Percentiles rank a stretch among this genome's conserved stretches.
Conservation (phyloP, 352 stramenopile species). For the Pythium oligandrum region DNA sequence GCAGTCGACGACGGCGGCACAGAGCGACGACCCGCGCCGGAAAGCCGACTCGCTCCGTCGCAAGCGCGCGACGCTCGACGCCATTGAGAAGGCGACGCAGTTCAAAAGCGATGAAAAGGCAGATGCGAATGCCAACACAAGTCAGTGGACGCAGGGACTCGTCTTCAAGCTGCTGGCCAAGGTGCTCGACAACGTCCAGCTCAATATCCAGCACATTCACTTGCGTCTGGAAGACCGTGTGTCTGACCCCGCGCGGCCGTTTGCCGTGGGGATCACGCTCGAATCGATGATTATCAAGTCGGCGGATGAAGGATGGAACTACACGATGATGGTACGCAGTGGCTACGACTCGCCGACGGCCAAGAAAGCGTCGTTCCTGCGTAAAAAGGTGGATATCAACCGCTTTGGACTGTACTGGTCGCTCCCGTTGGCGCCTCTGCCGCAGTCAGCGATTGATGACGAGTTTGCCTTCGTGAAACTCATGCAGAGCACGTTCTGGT, state of each 20-base stretch:
- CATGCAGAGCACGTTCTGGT: constrained; percentile 70
- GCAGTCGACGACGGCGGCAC: constrained; percentile 2
- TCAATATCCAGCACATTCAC: constrained; percentile 76
- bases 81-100: constrained; percentile 69
- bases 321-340: constrained; percentile 72
- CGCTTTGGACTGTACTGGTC: constrained; percentile 82
- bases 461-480: constrained; percentile 49
- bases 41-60: constrained; percentile 42
- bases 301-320: constrained; percentile 75
- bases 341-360: constrained; percentile 5
- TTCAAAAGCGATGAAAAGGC: constrained; percentile 37
- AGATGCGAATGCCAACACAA: constrained; percentile 7
- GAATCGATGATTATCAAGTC: constrained; percentile 82
- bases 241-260: constrained; percentile 38
- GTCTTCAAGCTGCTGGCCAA: constrained; percentile 78
- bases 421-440: constrained; percentile 40
- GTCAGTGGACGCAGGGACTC: constrained; percentile 65
- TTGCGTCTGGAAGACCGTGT: constrained; percentile 62
- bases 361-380: constrained; percentile 35
- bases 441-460: constrained; percentile 40
- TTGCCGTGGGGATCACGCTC: constrained; percentile 67
- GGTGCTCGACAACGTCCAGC: constrained; percentile 79
- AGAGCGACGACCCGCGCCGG: constrained; percentile 19
- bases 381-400: constrained; percentile 82
- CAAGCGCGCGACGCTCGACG: constrained; percentile 74